Percentiles rank a stretch among this genome's conserved stretches.
These are phyloP conservation scores for Odontarrhena argentea DNA, from an alignment of 345 rosid genomes.

Conservation along the genomic window DNA sequence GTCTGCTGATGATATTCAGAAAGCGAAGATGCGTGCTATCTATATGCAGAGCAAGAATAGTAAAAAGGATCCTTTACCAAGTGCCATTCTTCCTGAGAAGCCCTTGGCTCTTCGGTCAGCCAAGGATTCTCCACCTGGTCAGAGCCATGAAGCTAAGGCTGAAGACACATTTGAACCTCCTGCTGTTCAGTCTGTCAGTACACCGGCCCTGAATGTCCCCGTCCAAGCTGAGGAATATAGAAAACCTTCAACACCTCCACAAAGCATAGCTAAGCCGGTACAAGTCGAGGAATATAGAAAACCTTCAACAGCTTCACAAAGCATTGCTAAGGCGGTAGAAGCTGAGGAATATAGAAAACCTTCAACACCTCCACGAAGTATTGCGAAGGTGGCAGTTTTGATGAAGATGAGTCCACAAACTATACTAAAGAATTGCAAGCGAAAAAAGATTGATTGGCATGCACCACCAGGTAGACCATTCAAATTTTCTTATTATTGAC, in stretches of 20 bases:
- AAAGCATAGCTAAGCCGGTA: not conserved
- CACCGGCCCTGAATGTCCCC: slow-evolving; percentile 24
- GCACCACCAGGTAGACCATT: slow-evolving; percentile 73
- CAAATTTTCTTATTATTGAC: not conserved
- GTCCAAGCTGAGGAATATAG: slow-evolving; percentile 34
- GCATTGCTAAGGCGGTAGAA: slow-evolving; percentile 4
- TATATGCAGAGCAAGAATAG: slow-evolving; percentile 81
- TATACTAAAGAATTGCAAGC: slow-evolving; percentile 49
- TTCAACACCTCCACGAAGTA: not conserved
- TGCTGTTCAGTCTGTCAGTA: slow-evolving; percentile 27
- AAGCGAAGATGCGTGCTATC: slow-evolving; percentile 89
- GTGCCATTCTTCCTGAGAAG: slow-evolving; percentile 48
- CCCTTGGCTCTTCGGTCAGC: slow-evolving; percentile 41
- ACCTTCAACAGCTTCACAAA: slow-evolving; percentile 20
- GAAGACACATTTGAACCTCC: slow-evolving; percentile 43
- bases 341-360: not conserved
- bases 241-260: slow-evolving; percentile 34
- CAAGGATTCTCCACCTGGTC: slow-evolving; percentile 35
- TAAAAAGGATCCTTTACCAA: slow-evolving; percentile 54
- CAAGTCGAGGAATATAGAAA: too few relatives aligned
- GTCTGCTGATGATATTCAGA: slow-evolving; percentile 99
- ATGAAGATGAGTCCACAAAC: slow-evolving; percentile 50
- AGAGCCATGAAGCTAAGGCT: slow-evolving; percentile 40
- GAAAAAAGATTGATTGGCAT: slow-evolving; percentile 67
- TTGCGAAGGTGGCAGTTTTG: slow-evolving; percentile 32